A percentile compares a stretch with the other conserved stretches of the same genome.
These are phyloP conservation scores for Sclerotinia trifoliorum DNA, from an alignment of 2,329 filamentous ascomycete genomes.

Conservation along the genomic window DNA sequence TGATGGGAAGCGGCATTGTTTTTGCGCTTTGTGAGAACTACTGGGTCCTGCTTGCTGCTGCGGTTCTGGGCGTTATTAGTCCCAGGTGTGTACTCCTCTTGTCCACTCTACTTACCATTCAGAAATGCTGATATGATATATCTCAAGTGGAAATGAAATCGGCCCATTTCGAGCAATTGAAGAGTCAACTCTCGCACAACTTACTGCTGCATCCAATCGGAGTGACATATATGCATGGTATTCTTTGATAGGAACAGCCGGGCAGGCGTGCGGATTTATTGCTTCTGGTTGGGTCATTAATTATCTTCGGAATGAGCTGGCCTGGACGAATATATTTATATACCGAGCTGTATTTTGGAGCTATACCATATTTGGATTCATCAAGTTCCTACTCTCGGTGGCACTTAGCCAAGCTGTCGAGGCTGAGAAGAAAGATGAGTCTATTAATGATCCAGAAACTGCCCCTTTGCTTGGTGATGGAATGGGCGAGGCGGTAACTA, in stretches of 20 bases:
- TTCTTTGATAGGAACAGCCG: conserved; percentile 56
- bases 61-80: conserved; percentile 61
- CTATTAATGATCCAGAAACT: conserved; percentile 35
- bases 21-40: conserved; percentile 55
- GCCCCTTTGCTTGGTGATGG: conserved; percentile 35
- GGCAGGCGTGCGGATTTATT: conserved; percentile 59
- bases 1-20: conserved; percentile 54
- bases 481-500: conserved; percentile 28
- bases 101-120: background rate
- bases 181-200: conserved; percentile 58
- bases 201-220: conserved; percentile 48
- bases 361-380: conserved; percentile 55
- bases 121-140: conserved; percentile 19
- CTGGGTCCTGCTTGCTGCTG: conserved; percentile 57
- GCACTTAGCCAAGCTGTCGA: conserved; percentile 46
- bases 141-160: conserved; percentile 59
- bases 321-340: conserved; percentile 48
- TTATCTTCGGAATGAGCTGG: conserved; percentile 44
- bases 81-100: conserved; percentile 44
- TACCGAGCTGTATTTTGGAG: conserved; percentile 57
- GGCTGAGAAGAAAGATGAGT: conserved; percentile 41
- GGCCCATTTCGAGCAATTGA: conserved; percentile 63
- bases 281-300: conserved; percentile 59
- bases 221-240: conserved; percentile 64
- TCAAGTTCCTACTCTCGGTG: conserved; percentile 56